phyloP scores from a whole-genome alignment of 73 alveolate species.

The Paramecium tetraurelia region DNA sequence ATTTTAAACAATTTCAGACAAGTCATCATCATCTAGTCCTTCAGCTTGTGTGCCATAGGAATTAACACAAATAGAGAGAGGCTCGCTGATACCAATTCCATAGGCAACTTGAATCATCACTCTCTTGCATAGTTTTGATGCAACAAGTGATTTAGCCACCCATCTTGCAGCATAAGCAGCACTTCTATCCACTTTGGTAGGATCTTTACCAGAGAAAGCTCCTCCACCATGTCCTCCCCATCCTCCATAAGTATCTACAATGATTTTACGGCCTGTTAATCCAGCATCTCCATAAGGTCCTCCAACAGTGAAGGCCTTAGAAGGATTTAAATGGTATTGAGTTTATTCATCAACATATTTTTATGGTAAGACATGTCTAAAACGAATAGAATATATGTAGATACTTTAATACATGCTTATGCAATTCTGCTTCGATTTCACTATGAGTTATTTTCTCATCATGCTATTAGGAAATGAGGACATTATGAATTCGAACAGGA shows the following conservation, averaged over 20 bases:
- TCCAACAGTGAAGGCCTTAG: slow-evolving; percentile 95
- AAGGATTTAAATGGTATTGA: slow-evolving; percentile 85
- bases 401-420: slow-evolving; percentile 82
- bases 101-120: slow-evolving; percentile 90
- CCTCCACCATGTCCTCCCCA: slow-evolving; percentile 97
- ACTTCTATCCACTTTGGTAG: slow-evolving; percentile 98
- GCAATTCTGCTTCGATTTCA: slow-evolving; percentile 75
- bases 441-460: slow-evolving; percentile 82
- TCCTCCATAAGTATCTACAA: slow-evolving; percentile 98
- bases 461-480: slow-evolving; percentile 96
- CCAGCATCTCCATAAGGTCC: slow-evolving; percentile 99
- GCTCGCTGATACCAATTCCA: slow-evolving; percentile 89
- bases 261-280: slow-evolving; percentile 96
- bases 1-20: slow-evolving; percentile 69
- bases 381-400: not conserved
- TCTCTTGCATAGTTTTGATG: slow-evolving; percentile 80
- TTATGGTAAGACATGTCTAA: slow-evolving; percentile 83
- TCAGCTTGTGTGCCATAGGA: slow-evolving; percentile 79
- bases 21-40: slow-evolving; percentile 75
- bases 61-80: slow-evolving; percentile 86
- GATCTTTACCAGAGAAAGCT: slow-evolving; percentile 98
- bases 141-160: slow-evolving; percentile 94
- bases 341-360: slow-evolving; percentile 85
- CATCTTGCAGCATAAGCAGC: slow-evolving; percentile 98
- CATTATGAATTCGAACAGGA: slow-evolving; percentile 93